A percentile compares a stretch with the other conserved stretches of the same genome.
Evolutionary conservation across 176 grass and related monocot species (phyloP).

Genomic region (Otatea glauca): DNA sequence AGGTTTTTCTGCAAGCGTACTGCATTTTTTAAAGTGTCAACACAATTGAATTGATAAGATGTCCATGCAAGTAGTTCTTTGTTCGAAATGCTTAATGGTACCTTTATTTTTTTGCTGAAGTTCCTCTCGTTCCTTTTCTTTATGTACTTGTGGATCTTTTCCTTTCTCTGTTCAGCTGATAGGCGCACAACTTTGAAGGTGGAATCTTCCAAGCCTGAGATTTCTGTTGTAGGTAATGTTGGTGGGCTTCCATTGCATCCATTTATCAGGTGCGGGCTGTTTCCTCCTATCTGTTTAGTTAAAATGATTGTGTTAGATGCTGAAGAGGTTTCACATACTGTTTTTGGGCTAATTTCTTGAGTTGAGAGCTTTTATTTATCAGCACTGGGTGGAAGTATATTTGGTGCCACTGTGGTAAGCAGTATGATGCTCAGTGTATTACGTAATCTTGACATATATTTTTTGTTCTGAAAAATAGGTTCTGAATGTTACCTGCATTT

Average conservation of each 20-base stretch:
- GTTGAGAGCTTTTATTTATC: not conserved
- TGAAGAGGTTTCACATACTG: not conserved
- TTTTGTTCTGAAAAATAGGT: conserved; percentile 3
- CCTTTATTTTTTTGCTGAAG: conserved; percentile 99
- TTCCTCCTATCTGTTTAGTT: conserved; percentile 55
- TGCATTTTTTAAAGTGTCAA: conserved; percentile 53
- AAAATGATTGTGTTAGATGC: conserved; percentile 33
- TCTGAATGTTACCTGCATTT: conserved; percentile 65
- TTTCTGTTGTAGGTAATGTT: conserved; percentile 51
- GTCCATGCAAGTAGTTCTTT: conserved; percentile 22
- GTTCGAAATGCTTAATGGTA: conserved; percentile 48
- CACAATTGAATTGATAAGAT: conserved; percentile 33
- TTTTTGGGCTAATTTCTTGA: not conserved
- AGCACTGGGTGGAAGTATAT: not conserved
- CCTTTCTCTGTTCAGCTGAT: conserved; percentile 88
- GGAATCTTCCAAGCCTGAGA: conserved; percentile 68
- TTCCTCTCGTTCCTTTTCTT: conserved; percentile 93
- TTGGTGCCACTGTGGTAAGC: conserved; percentile 8
- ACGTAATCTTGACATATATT: conserved; percentile 7
- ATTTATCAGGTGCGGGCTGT: conserved; percentile 58
- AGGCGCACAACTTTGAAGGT: conserved; percentile 77
- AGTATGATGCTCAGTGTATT: conserved; percentile 21
- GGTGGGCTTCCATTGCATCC: conserved; percentile 53
- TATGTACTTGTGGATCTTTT: conserved; percentile 91
- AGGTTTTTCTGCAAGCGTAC: conserved; percentile 98